Evolutionary conservation across 257 asterid species (phyloP), one percentile per base, ranked within the genome.

Genomic region (Catharanthus roseus): DNA sequence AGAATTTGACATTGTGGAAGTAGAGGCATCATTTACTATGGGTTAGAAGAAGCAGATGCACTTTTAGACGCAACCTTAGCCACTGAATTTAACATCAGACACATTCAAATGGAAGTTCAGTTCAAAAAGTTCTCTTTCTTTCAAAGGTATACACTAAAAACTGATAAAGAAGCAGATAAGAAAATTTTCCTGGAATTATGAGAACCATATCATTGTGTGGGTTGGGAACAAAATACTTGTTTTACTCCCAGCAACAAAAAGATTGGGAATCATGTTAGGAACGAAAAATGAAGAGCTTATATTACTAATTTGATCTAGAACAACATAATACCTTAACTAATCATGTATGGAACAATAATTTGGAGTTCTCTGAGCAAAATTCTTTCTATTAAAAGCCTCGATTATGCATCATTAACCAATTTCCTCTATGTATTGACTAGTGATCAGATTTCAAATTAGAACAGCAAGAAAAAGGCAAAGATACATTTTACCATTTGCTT

Each of bases 401-500:
- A 62, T 21, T 62, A 19, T 62, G 67, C 13, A 62, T 62, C 67
- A 61, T 3, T 38, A 38, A 38, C 13, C 28, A 62, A 33, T 19
- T 34, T 12, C 34, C 28, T 62, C 47, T 19, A 19, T 58, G 33
- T 23, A 54, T 15, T 26, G 11, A 62, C 67, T 34, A 62, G 47
- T 34, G 26, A 62, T 19, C 47, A 62, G 45, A 62, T 21, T 36
- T 16, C 23, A 23, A 21, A 62, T 23, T 21, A 68, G 33, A 51
- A 6, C 21, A 51, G 33, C 1, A 68, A 34, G 64, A 10, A 51
- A 68, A 68, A 67, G 45, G 47, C 28, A 42, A 57, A 57, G 68
- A 45, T 51, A 72, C 64, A 76, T 55, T 79, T 78, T 82, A 95
- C 99, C 98, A 84, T 95, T 95, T 76, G 98, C 99, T 83, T 90